Evolutionary conservation across 208 protist genomes (phyloP).

Genomic region (Phytomonas serpens): DNA sequence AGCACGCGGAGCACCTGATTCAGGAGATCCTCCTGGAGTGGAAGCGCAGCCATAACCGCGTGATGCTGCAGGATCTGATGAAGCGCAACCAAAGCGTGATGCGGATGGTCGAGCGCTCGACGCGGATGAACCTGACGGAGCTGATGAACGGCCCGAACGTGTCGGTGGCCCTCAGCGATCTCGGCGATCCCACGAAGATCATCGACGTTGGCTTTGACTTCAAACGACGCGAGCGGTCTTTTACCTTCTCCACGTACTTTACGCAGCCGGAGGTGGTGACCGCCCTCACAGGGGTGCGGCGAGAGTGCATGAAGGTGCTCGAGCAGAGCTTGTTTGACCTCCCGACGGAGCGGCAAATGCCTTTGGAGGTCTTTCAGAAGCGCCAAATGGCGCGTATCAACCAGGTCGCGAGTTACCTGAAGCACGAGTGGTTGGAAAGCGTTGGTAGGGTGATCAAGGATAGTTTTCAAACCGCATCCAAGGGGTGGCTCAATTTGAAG

Average conservation of each 20-base stretch:
- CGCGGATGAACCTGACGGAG: constrained; percentile 82
- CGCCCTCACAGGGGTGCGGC: constrained; percentile 79
- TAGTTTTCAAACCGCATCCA: constrained; percentile 91
- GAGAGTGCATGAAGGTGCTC: constrained; percentile 87
- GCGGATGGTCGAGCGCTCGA: constrained; percentile 70
- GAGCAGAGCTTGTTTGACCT: constrained; percentile 85
- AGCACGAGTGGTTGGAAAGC: constrained; percentile 84
- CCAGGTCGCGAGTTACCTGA: constrained; percentile 68
- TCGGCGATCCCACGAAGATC: constrained; percentile 45
- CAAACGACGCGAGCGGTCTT: constrained; percentile 62
- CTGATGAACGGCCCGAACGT: constrained; percentile 75
- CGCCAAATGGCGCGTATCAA: constrained; percentile 78
- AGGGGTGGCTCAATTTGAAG: constrained; percentile 97
- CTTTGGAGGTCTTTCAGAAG: constrained; percentile 75
- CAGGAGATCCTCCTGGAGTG: constrained; percentile 84
- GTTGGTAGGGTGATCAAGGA: constrained; percentile 83
- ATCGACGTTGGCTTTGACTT: constrained; percentile 62
- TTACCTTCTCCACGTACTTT: constrained; percentile 92
- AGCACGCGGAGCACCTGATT: constrained; percentile 65
- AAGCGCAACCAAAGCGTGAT: constrained; percentile 60
- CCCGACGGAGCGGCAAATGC: constrained; percentile 87
- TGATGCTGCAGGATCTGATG: constrained; percentile 85
- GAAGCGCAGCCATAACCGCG: constrained; percentile 87
- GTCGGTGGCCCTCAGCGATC: constrained; percentile 51
- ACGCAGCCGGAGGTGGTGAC: constrained; percentile 90